phyloP scores from a whole-genome alignment of 2,329 filamentous ascomycete species.

The Metarhizium rileyi region DNA sequence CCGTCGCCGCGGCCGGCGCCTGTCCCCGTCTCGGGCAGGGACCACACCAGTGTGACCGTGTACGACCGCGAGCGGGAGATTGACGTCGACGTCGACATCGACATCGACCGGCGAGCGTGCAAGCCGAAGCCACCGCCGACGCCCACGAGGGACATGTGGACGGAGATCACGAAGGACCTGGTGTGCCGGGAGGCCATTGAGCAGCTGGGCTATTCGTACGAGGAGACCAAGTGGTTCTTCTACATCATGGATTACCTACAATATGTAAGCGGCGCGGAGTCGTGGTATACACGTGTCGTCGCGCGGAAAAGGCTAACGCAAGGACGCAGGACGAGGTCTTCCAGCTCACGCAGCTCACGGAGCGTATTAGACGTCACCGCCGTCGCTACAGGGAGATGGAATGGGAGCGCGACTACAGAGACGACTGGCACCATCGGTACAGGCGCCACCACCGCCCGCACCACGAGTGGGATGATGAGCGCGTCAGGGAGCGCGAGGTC shows the following conservation, averaged over 20 bases:
- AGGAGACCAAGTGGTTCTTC: conserved; percentile 82
- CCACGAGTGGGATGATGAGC: conserved; percentile 47
- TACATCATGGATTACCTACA: conserved; percentile 85
- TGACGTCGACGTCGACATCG: conserved; percentile 46
- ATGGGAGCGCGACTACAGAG: conserved; percentile 49
- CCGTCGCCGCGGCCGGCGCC: conserved; percentile 13
- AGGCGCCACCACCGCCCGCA: conserved; percentile 22
- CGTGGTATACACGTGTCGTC: too few relatives aligned
- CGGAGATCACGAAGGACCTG: conserved; percentile 90
- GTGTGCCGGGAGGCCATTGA: conserved; percentile 82
- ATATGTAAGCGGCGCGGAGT: too few relatives aligned
- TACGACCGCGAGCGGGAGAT: conserved; percentile 37
- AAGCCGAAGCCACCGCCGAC: conserved; percentile 24
- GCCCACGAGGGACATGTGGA: conserved; percentile 69
- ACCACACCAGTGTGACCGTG: conserved; percentile 36
- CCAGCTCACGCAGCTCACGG: conserved; percentile 70
- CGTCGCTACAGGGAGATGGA: conserved; percentile 43
- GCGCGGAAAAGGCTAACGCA: neutral
- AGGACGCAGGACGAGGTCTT: conserved; percentile 70
- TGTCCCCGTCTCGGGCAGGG: conserved; percentile 19
- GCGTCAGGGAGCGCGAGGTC: conserved; percentile 58
- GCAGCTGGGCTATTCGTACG: conserved; percentile 73
- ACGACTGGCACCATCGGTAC: conserved; percentile 37
- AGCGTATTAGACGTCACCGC: conserved; percentile 63
- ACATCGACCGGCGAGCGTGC: conserved; percentile 35